Evolutionary conservation across 2,329 filamentous ascomycete genomes (phyloP).

Genomic region (Trichophyton rubrum): DNA sequence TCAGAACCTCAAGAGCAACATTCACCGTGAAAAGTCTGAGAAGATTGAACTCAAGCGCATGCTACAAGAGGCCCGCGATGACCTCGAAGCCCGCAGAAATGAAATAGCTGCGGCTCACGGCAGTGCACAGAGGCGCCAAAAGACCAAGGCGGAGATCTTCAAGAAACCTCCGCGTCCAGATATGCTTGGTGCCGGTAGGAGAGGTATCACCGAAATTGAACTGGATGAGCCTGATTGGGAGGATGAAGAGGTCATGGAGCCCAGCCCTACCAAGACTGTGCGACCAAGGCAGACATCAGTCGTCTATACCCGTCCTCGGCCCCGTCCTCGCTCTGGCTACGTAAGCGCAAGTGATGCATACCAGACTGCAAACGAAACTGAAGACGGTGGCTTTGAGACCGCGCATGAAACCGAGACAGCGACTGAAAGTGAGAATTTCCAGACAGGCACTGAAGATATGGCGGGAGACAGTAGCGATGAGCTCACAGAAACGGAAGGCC

Average conservation of each 20-base stretch:
- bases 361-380: conserved; percentile 67
- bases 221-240: conserved; percentile 81
- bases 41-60: conserved; percentile 92
- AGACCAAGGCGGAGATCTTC: conserved; percentile 53
- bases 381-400: conserved; percentile 52
- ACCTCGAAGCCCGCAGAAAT: conserved; percentile 59
- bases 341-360: conserved; percentile 55
- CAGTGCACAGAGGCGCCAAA: conserved; percentile 40
- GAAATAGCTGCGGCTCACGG: conserved; percentile 23
- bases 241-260: conserved; percentile 52
- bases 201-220: conserved; percentile 64
- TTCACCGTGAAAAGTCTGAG: conserved; percentile 96
- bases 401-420: conserved; percentile 61
- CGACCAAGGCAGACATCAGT: conserved; percentile 11
- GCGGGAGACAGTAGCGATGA: conserved; percentile 62
- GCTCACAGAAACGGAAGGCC: conserved; percentile 71
- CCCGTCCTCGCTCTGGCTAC: conserved; percentile 14
- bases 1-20: conserved; percentile 84
- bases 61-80: conserved; percentile 87
- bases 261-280: conserved; percentile 43
- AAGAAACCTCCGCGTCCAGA: conserved; percentile 67
- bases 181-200: conserved; percentile 61
- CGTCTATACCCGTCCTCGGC: background rate
- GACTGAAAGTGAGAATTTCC: conserved; percentile 89
- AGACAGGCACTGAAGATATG: conserved; percentile 71